Conservation (phyloP, 225 moss, liverwort and hornwort species). For the Neckera pumila region DNA sequence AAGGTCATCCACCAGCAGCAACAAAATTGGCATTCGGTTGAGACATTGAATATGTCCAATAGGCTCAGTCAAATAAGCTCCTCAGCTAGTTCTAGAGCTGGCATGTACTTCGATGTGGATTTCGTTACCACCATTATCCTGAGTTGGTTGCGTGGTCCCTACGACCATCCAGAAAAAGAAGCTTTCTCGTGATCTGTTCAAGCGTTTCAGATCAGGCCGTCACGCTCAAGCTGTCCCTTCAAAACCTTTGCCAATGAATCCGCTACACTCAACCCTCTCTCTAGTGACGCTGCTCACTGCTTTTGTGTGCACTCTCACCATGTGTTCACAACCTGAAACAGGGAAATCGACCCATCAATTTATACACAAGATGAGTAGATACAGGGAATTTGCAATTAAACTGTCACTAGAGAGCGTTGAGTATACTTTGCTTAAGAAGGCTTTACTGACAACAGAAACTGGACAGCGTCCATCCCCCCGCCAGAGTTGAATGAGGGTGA, state of each 20-base stretch:
- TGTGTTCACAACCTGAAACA: neutral
- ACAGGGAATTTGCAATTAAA: neutral
- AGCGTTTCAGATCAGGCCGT: neutral
- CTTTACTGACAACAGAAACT: neutral
- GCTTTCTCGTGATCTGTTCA: neutral
- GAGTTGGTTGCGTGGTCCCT: neutral
- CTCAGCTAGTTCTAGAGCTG: neutral
- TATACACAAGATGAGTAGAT: neutral
- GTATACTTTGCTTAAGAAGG: neutral
- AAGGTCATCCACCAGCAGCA: neutral
- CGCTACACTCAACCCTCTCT: neutral
- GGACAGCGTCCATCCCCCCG: neutral
- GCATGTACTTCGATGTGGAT: neutral
- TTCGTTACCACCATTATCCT: neutral
- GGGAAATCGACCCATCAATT: neutral
- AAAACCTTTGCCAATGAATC: neutral
- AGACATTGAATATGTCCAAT: neutral
- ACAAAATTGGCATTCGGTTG: neutral
- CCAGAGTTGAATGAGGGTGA: neutral
- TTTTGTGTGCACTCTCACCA: neutral
- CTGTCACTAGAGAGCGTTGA: neutral
- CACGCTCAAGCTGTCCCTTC: neutral
- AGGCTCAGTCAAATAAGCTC: neutral
- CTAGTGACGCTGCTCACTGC: neutral
- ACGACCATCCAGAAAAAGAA: neutral